These are phyloP conservation scores for Boletus reticulatus DNA, from an alignment of 768 basidiomycete genomes.

Conservation along the genomic window DNA sequence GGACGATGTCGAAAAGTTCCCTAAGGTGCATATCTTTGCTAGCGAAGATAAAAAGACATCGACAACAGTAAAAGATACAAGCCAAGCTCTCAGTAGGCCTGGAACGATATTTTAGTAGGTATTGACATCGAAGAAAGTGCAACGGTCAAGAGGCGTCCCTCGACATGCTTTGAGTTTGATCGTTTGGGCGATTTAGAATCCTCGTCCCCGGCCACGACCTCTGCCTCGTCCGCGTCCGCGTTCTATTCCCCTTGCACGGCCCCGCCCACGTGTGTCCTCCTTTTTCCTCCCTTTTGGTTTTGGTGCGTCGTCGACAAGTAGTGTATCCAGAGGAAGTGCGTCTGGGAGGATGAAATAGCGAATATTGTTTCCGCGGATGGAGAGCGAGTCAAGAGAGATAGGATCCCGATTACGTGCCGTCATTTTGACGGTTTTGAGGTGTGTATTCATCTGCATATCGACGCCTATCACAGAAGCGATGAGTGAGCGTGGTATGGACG, in stretches of 20 bases:
- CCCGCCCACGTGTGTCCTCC: slow-evolving; percentile 69
- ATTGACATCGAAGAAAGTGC: slow-evolving; percentile 18
- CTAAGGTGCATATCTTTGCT: too few species aligned
- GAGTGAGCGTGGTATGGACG: not conserved
- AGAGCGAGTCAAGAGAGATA: slow-evolving; percentile 80
- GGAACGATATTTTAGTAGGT: slow-evolving; percentile 23
- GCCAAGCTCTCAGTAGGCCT: slow-evolving; percentile 12
- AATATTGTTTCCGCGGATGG: slow-evolving; percentile 95
- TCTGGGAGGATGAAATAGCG: slow-evolving; percentile 98
- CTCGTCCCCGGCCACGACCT: slow-evolving; percentile 50
- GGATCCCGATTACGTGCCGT: slow-evolving; percentile 91
- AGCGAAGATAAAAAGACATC: not conserved
- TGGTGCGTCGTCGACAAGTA: slow-evolving; percentile 96
- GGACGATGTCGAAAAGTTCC: too few species aligned
- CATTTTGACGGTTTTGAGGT: slow-evolving; percentile 97
- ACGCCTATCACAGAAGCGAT: slow-evolving; percentile 58
- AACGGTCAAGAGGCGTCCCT: slow-evolving; percentile 1
- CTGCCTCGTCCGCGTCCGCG: slow-evolving; percentile 56
- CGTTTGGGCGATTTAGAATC: slow-evolving; percentile 25
- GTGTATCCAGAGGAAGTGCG: slow-evolving; percentile 91
- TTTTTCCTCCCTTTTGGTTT: slow-evolving; percentile 94
- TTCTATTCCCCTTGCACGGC: slow-evolving; percentile 49
- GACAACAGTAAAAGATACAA: slow-evolving; percentile 20
- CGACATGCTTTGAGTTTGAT: not conserved
- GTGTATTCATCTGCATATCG: slow-evolving; percentile 99